Conservation (phyloP, 2,329 filamentous ascomycete genomes). For the Aureobasidium mangrovei region DNA sequence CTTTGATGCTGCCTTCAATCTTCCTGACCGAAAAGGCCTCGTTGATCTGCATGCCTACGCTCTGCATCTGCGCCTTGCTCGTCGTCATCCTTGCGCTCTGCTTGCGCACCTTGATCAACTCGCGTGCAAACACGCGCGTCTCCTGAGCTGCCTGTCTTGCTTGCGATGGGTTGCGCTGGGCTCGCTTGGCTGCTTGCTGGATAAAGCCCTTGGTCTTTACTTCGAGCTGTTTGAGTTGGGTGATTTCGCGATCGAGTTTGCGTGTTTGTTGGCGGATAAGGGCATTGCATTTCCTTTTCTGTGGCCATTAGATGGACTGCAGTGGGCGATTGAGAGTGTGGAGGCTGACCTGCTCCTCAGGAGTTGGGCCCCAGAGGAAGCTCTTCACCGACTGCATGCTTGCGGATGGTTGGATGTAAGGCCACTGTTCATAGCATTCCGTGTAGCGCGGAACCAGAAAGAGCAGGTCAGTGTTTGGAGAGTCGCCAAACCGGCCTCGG, state of each 20-base stretch:
- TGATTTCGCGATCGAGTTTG: conserved; percentile 89
- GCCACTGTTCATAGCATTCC: conserved; percentile 7
- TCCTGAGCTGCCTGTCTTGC: conserved; percentile 72
- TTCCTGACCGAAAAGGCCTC: conserved; percentile 92
- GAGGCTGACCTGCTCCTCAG: conserved; percentile 71
- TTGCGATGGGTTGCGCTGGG: conserved; percentile 68
- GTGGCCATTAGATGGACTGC: conserved; percentile 15
- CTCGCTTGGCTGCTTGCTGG: conserved; percentile 70
- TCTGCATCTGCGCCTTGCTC: conserved; percentile 82
- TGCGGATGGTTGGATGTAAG: neutral
- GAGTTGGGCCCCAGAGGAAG: conserved; percentile 86
- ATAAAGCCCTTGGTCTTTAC: conserved; percentile 79
- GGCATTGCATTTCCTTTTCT: conserved; percentile 93
- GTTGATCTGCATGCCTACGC: conserved; percentile 94
- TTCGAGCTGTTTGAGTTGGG: conserved; percentile 68
- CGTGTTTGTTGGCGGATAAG: conserved; percentile 85
- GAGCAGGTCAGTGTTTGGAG: neutral
- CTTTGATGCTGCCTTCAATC: conserved; percentile 85
- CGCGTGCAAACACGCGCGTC: conserved; percentile 77
- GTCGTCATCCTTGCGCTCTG: conserved; percentile 68
- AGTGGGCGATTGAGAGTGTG: neutral
- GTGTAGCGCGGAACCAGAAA: neutral
- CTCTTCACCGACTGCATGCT: conserved; percentile 78
- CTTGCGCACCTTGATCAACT: conserved; percentile 75
- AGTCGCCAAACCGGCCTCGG: no score